A percentile compares a stretch with the other conserved stretches of the same genome.
phyloP scores from a whole-genome alignment of 441 rosid species.

The Bruguiera hainesii region DNA sequence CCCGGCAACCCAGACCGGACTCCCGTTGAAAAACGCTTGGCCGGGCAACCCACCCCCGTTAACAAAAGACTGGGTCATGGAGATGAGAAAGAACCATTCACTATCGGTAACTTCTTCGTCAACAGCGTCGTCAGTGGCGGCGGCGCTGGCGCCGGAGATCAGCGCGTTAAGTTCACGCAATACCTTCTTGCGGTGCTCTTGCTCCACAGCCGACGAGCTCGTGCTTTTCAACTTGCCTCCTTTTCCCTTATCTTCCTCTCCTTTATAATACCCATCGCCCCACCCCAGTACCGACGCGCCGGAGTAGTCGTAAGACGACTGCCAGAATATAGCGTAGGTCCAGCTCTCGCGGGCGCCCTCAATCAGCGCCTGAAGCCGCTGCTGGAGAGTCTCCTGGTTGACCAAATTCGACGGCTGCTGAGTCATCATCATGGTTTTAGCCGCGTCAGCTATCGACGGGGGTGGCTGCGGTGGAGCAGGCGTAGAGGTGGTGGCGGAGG shows the following conservation, averaged over 20 bases:
- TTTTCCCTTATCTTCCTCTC: constrained; percentile 70
- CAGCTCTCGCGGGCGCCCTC: constrained; percentile 73
- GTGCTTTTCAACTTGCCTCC: constrained; percentile 26
- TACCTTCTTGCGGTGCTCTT: constrained; percentile 80
- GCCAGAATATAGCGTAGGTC: constrained; percentile 99
- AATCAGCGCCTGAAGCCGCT: constrained; percentile 78
- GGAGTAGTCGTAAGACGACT: constrained; percentile 62
- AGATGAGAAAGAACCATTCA: constrained; percentile 91
- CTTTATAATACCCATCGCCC: constrained; percentile 96
- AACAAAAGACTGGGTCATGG: constrained; percentile 85
- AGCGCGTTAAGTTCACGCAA: constrained; percentile 82
- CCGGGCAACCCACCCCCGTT: constrained; percentile 76
- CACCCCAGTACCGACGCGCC: constrained; percentile 57
- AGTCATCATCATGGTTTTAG: constrained; percentile 20
- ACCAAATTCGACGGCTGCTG: constrained; percentile 24
- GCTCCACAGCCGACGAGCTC: constrained; percentile 43
- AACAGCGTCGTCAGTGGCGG: constrained; percentile 58
- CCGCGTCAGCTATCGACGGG: constrained; percentile 13
- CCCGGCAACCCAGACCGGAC: constrained; percentile 74
- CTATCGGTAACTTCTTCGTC: constrained; percentile 95
- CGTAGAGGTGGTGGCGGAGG: constrained; percentile 36
- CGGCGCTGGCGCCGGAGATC: constrained; percentile 63
- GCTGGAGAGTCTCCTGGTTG: constrained; percentile 86
- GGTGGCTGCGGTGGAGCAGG: constrained; percentile 14
- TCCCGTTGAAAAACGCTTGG: constrained; percentile 54